These are phyloP conservation scores for Leccinum arenicola DNA, from an alignment of 768 basidiomycete species.

Conservation along the genomic window DNA sequence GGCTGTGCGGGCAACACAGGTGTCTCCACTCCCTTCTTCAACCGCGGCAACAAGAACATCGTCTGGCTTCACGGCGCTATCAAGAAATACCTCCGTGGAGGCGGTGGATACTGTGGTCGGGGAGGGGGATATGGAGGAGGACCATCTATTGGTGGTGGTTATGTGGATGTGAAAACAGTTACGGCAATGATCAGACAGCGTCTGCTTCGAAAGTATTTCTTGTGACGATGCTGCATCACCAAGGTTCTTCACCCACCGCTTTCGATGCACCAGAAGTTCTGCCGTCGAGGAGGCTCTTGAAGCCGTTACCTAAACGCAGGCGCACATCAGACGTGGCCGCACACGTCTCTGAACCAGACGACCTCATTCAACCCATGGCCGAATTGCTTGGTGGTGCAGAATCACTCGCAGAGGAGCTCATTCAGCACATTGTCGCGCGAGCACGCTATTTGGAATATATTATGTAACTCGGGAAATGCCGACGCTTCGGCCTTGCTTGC, in stretches of 20 bases:
- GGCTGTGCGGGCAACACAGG: slow-evolving; percentile 99
- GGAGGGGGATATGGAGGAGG: slow-evolving; percentile 44
- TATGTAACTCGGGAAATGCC: no score
- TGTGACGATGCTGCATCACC: slow-evolving; percentile 43
- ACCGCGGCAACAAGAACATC: slow-evolving; percentile 89
- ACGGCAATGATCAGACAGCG: slow-evolving; percentile 25
- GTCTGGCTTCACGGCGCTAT: slow-evolving; percentile 84
- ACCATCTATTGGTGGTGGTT: slow-evolving; percentile 25
- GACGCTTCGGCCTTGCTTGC: no score
- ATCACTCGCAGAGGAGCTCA: slow-evolving; percentile 54
- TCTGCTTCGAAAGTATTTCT: slow-evolving; percentile 20
- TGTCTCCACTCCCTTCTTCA: slow-evolving; percentile 94
- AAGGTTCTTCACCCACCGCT: slow-evolving; percentile 48
- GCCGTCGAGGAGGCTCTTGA: slow-evolving; percentile 60
- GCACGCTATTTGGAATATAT: no score
- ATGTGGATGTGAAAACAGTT: slow-evolving; percentile 27
- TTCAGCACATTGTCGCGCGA: no score
- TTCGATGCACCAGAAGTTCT: slow-evolving; percentile 68
- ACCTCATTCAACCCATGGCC: slow-evolving; percentile 31
- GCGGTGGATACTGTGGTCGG: slow-evolving; percentile 28
- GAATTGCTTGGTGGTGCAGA: slow-evolving; percentile 40
- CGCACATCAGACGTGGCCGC: slow-evolving; percentile 43
- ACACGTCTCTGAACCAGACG: slow-evolving; percentile 25
- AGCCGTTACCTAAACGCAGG: slow-evolving; percentile 76
- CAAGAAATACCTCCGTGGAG: slow-evolving; percentile 76